Base-by-base conservation (phyloP, 371 early-diverging fungal genomes). In the Mucor racemosus region DNA sequence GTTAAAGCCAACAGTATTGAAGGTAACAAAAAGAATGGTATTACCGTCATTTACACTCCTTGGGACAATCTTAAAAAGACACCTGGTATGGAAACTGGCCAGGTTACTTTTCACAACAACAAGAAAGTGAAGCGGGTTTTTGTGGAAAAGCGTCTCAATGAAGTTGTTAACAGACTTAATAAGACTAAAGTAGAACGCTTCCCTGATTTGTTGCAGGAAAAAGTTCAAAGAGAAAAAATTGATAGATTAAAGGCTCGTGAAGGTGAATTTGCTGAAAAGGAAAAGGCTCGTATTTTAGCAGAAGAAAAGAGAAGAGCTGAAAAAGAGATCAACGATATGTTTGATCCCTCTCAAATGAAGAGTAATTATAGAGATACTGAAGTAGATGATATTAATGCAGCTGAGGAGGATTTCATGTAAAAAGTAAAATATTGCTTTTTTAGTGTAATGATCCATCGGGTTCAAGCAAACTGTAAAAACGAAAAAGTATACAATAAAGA, bases 31-130 rank as follows among this genome's bases (percentile, higher is more conserved):
- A 90, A 88, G 71, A 76, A 84, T 77, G 87, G 91, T 77, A 76
- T 97, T 46, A 88, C 91, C 0, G 88, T 98, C 53, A 92, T 97
- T 66, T 97, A 98, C 76, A 97, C 99, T 4, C 99, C 99, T 5
- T 95, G 95, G 94, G 78, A 86, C 48, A 98, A 97, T 71, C 86
- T 98, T 38, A 90, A 95, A 65, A 97, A 97, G 81, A 92, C 92
- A 14, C 87, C 86, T 11, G 94, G 92, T 39, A 97, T 97, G 98
- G 97, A 93, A 39, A 91, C 92, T 2, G 99, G 99, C 9, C 96
- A 96, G 69, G 99, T 97, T 38, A 88, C 94, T 31, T 98, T 97
- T 75, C 91, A 90, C 71, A 92, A 93, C 66, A 82, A 82, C 26
- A 90, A 87, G 61, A 75, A 88, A 42, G 89, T 95, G 26, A 92